Conservation (phyloP, 2,329 filamentous ascomycete species). For the Ustulina deusta region DNA sequence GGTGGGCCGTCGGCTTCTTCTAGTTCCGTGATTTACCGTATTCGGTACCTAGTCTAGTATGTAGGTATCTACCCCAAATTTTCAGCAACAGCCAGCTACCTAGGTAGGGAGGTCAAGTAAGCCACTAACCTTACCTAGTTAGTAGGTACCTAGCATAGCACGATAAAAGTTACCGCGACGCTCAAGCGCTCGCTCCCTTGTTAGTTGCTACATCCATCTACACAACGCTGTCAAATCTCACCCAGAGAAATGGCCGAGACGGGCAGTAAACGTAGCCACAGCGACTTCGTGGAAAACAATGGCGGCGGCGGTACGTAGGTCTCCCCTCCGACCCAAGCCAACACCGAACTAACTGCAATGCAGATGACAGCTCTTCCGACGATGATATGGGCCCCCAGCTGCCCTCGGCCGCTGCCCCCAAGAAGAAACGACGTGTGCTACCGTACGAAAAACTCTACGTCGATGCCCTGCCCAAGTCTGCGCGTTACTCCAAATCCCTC, state of each 20-base stretch:
- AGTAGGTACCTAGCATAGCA: background rate
- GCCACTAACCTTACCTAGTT: background rate
- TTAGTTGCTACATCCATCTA: background rate
- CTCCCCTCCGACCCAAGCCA: constrained; percentile 2
- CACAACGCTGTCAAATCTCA: background rate
- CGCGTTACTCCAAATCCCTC: constrained; percentile 91
- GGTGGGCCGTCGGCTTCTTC: constrained; percentile 27
- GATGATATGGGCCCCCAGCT: constrained; percentile 93
- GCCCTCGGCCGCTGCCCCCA: constrained; percentile 80
- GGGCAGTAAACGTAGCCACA: constrained; percentile 50
- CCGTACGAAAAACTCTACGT: constrained; percentile 97
- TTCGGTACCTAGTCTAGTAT: background rate
- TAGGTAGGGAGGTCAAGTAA: background rate
- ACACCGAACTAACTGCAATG: constrained; percentile 44
- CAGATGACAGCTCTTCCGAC: constrained; percentile 74
- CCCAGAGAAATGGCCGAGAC: constrained; percentile 44
- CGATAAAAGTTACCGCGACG: background rate
- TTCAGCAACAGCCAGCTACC: constrained; percentile 11
- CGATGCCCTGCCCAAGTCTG: constrained; percentile 83
- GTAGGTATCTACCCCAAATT: constrained; percentile 21
- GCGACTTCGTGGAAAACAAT: constrained; percentile 48
- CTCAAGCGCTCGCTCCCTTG: background rate
- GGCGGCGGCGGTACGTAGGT: constrained; percentile 34
- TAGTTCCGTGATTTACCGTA: constrained; percentile 26
- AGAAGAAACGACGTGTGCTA: constrained; percentile 91